These are phyloP conservation scores for Brettanomyces bruxellensis DNA, from an alignment of 805 yeast genomes.

Conservation along the genomic window DNA sequence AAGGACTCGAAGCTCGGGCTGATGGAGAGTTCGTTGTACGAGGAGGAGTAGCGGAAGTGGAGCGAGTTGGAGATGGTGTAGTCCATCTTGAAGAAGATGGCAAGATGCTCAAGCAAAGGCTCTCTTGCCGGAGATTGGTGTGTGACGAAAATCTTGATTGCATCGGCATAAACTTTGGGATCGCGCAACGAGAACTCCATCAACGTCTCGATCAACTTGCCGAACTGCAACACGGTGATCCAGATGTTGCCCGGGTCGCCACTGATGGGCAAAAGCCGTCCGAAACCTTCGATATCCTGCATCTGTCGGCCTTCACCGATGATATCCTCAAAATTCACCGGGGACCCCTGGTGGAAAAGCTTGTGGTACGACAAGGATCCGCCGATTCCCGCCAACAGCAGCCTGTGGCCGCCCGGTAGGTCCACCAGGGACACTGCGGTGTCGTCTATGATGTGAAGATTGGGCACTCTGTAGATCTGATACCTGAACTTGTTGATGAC, in stretches of 20 bases:
- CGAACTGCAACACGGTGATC: constrained; percentile 65
- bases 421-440: constrained; percentile 33
- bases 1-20: constrained; percentile 57
- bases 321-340: constrained; percentile 24
- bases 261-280: constrained; percentile 39
- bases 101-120: constrained; percentile 58
- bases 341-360: constrained; percentile 57
- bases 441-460: constrained; percentile 57
- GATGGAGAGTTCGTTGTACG: constrained; percentile 59
- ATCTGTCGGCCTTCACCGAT: constrained; percentile 18
- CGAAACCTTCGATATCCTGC: constrained; percentile 16
- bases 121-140: constrained; percentile 68
- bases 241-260: constrained; percentile 63
- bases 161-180: constrained; percentile 21
- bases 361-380: constrained; percentile 61
- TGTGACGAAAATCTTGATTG: constrained; percentile 53
- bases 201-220: constrained; percentile 47
- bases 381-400: constrained; percentile 62
- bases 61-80: constrained; percentile 65
- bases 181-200: constrained; percentile 28
- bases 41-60: constrained; percentile 61
- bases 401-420: constrained; percentile 31
- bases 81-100: constrained; percentile 59
- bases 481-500: constrained; percentile 54
- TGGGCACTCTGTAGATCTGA: constrained; percentile 45